A percentile compares a stretch with the other conserved stretches of the same genome.
phyloP scores from a whole-genome alignment of 306 rosid genomes.

The Cotoneaster glaucophyllus region DNA sequence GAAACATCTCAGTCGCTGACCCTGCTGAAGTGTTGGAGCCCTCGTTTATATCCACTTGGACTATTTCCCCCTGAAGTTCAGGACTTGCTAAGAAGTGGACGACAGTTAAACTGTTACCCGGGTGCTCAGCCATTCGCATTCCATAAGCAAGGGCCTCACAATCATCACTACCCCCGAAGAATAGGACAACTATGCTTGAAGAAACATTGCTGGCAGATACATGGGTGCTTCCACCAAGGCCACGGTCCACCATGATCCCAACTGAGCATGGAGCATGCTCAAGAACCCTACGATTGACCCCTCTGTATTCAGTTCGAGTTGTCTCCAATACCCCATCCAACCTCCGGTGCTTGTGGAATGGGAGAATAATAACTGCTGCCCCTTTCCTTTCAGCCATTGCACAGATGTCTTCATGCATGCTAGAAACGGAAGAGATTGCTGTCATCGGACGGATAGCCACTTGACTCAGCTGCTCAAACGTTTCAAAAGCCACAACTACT shows the following conservation, averaged over 20 bases:
- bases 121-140: conserved; percentile 58
- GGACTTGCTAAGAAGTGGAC: conserved; percentile 23
- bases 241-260: conserved; percentile 65
- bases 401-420: conserved; percentile 55
- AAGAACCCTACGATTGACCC: conserved; percentile 43
- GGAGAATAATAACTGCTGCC: conserved; percentile 51
- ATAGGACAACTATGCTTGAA: conserved; percentile 30
- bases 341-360: conserved; percentile 60
- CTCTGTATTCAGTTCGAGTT: conserved; percentile 33
- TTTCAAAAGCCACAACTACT: conserved; percentile 55
- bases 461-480: conserved; percentile 42
- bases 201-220: conserved; percentile 46
- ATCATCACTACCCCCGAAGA: conserved; percentile 62
- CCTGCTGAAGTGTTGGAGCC: background rate
- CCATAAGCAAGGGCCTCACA: conserved; percentile 64
- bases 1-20: conserved; percentile 13
- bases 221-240: conserved; percentile 60
- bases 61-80: conserved; percentile 18
- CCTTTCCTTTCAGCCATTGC: conserved; percentile 38
- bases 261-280: conserved; percentile 59
- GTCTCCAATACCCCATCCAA: conserved; percentile 51
- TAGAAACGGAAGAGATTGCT: conserved; percentile 42
- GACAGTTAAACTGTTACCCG: conserved; percentile 43
- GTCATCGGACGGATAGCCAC: conserved; percentile 69
- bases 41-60: conserved; percentile 15